phyloP scores from a whole-genome alignment of 192 early-diverging fungal genomes.

The Entomortierella lignicola region DNA sequence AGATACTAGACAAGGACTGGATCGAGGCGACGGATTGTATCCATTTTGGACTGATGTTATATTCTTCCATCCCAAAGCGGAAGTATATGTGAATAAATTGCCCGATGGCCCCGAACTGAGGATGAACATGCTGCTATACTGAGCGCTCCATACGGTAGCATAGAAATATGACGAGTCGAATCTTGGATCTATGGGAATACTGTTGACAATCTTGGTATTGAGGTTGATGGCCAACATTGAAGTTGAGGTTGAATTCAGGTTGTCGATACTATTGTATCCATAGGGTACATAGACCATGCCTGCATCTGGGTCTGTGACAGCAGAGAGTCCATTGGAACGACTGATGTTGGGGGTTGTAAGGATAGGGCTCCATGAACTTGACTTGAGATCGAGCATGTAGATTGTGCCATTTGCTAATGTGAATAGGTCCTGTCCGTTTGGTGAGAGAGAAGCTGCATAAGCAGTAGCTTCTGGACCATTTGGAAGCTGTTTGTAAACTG shows the following conservation, averaged over 20 bases:
- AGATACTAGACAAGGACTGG: not conserved
- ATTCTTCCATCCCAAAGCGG: not conserved
- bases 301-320: slow-evolving; percentile 2
- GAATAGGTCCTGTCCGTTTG: not conserved
- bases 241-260: not conserved
- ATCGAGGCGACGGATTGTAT: not conserved
- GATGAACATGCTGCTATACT: not conserved
- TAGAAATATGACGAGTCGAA: not conserved
- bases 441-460: not conserved
- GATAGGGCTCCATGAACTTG: not conserved
- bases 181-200: not conserved
- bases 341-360: not conserved
- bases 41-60: not conserved
- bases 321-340: not conserved
- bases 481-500: not conserved
- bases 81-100: not conserved
- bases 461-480: not conserved
- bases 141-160: slow-evolving; percentile 5
- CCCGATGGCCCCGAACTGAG: not conserved
- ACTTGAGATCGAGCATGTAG: not conserved
- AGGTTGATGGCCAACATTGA: not conserved
- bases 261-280: too few species aligned
- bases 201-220: not conserved
- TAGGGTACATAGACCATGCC: slow-evolving; percentile 3
- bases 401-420: not conserved